phyloP scores from a whole-genome alignment of 2,329 filamentous ascomycete species.

The Penicillium freii region DNA sequence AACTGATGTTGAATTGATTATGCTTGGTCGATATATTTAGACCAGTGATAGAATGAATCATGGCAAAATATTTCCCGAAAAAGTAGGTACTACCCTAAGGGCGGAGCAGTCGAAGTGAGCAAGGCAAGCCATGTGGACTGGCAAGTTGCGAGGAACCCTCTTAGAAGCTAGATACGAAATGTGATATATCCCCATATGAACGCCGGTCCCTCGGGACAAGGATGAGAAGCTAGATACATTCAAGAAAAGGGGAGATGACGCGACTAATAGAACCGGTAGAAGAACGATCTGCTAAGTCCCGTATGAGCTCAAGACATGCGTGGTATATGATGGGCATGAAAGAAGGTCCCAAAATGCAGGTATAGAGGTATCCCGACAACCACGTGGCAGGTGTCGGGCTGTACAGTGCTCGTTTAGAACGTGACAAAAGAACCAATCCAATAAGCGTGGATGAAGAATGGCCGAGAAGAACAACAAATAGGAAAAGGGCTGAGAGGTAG shows the following conservation, averaged over 20 bases:
- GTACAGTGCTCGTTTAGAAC: constrained; percentile 20
- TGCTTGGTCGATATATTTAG: neutral
- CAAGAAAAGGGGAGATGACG: neutral
- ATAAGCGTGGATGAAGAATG: neutral
- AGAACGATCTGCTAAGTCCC: neutral
- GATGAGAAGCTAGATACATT: constrained; percentile 10
- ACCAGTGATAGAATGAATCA: neutral
- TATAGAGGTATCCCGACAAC: constrained; percentile 6
- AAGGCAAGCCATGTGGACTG: neutral
- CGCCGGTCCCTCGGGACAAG: constrained; percentile 8
- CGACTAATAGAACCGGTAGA: neutral
- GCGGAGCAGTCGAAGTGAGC: neutral
- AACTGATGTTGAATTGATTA: neutral
- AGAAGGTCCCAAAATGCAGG: constrained; percentile 17
- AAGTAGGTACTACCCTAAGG: neutral
- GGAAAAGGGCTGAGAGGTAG: constrained; percentile 4
- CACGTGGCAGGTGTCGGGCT: constrained; percentile 9
- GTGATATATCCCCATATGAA: constrained; percentile 13
- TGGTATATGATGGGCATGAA: constrained; percentile 16
- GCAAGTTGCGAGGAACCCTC: neutral
- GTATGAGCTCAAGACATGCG: constrained; percentile 4
- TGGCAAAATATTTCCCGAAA: neutral
- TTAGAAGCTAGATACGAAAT: constrained; percentile 3
- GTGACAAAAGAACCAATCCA: constrained; percentile 8
- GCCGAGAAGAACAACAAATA: constrained; percentile 2